These are phyloP conservation scores for Trichoderma simmonsii DNA, from an alignment of 2,329 filamentous ascomycete species.

Conservation along the genomic window DNA sequence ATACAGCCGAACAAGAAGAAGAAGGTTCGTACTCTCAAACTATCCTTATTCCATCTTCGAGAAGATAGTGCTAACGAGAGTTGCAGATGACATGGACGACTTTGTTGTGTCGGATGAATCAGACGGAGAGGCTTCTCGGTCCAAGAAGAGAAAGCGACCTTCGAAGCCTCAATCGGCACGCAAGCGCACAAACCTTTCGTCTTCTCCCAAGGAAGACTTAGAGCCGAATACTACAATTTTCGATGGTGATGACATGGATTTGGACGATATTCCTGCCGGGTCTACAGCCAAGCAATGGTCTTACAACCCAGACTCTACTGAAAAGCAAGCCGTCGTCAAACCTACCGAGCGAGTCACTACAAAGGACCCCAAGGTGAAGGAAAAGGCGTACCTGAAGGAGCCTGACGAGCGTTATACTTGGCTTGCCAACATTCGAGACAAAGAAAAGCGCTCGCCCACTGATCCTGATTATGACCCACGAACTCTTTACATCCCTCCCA, in stretches of 20 bases:
- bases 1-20: slow-evolving; percentile 58
- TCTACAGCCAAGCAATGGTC: slow-evolving; percentile 84
- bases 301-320: slow-evolving; percentile 50
- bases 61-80: slow-evolving; percentile 10
- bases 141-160: slow-evolving; percentile 75
- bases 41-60: too few relatives aligned
- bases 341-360: slow-evolving; percentile 29
- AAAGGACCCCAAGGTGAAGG: slow-evolving; percentile 41
- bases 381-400: slow-evolving; percentile 76
- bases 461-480: slow-evolving; percentile 89
- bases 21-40: slow-evolving; percentile 45
- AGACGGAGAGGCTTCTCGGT: slow-evolving; percentile 56
- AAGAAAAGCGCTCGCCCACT: slow-evolving; percentile 72
- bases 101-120: slow-evolving; percentile 88
- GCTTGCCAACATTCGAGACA: slow-evolving; percentile 82
- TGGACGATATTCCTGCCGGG: slow-evolving; percentile 55
- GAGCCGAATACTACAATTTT: slow-evolving; percentile 39
- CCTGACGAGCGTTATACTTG: slow-evolving; percentile 85
- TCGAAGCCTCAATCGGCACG: slow-evolving; percentile 50
- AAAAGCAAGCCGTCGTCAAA: slow-evolving; percentile 36
- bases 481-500: slow-evolving; percentile 83
- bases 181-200: slow-evolving; percentile 60
- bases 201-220: slow-evolving; percentile 28
- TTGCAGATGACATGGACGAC: slow-evolving; percentile 69
- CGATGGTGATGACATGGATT: slow-evolving; percentile 46